Evolutionary conservation across 495 filamentous ascomycete genomes (phyloP), one percentile per base, ranked within the genome.

Genomic region (Melanomma pulvis-pyrius): DNA sequence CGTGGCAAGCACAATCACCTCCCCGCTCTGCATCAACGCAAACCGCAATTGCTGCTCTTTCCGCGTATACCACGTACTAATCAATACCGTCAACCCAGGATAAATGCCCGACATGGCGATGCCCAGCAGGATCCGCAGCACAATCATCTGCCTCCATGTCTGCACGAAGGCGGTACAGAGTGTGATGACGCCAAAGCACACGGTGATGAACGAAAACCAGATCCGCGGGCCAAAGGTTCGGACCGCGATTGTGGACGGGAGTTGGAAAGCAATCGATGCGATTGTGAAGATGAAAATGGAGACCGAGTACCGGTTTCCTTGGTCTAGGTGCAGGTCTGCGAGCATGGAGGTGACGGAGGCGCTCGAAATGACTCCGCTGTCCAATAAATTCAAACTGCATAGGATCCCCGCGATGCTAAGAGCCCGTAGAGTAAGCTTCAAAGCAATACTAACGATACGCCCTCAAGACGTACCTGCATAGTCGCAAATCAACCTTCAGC

Each of bases 271-370:
- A 48, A 93, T 89, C 73, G 85, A 88, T 13, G 87, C 82, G 61
- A 92, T 82, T 28, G 90, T 92, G 78, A 91, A 92, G 72, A 92
- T 90, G 75, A 93, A 88, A 56, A 93, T 92, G 26, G 87, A 81
- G 17, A 92, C 83, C 9, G 85, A 88, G 74, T 88, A 90, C 21
- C 86, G 81, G 21, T 85, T 85, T 12, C 87, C 87, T 36, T 75
- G 64, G 32, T 84, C 81, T 30, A 92, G 79, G 11, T 82, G 82
- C 32, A 92, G 79, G 73, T 92, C 88, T 2, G 73, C 54, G 28
- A 87, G 78, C 86, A 92, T 88, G n/a, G 82, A 87, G 0, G 89
- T 92, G 36, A 91, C 88, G 8, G 88, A 88, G 0, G 90, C 90
- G 13, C 84, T 87, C 5, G 87, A 89, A n/a, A 92, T 84, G 58